Percentiles rank a stretch among this genome's conserved stretches.
phyloP scores from a whole-genome alignment of 2,329 filamentous ascomycete genomes.

The Colletotrichum shisoi region DNA sequence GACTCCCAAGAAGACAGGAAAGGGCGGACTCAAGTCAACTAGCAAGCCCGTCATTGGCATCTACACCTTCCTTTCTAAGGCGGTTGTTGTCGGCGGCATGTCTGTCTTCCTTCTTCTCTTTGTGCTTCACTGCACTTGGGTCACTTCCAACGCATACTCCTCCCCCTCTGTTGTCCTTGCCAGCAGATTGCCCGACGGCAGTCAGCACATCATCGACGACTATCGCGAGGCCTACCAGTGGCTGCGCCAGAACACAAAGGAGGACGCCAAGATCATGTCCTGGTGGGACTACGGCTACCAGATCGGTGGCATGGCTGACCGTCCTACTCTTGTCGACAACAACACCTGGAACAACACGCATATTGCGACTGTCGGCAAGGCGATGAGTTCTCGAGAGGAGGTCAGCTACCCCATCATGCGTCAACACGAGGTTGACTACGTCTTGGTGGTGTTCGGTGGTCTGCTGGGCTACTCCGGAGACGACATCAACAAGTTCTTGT shows the following conservation, averaged over 20 bases:
- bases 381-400: conserved; percentile 96
- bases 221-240: conserved; percentile 99
- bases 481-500: conserved; percentile 99
- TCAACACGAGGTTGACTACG: conserved; percentile 98
- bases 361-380: conserved; percentile 98
- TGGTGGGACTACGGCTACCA: conserved; percentile 99
- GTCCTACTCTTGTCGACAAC: conserved; percentile 96
- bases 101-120: conserved; percentile 88
- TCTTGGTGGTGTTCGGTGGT: conserved; percentile 96
- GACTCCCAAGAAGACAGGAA: conserved; percentile 64
- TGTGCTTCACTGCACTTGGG: conserved; percentile 98
- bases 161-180: conserved; percentile 97
- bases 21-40: conserved; percentile 72
- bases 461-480: conserved; percentile 97
- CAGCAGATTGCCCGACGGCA: conserved; percentile 89
- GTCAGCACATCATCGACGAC: conserved; percentile 98
- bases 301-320: conserved; percentile 98
- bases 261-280: conserved; percentile 98
- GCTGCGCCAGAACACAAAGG: conserved; percentile 94
- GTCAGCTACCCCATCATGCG: conserved; percentile 99
- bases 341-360: conserved; percentile 99
- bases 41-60: conserved; percentile 81
- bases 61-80: conserved; percentile 81
- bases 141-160: conserved; percentile 98
- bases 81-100: conserved; percentile 75